Conservation (phyloP, 2,329 filamentous ascomycete species). For the Pyricularia grisea region DNA sequence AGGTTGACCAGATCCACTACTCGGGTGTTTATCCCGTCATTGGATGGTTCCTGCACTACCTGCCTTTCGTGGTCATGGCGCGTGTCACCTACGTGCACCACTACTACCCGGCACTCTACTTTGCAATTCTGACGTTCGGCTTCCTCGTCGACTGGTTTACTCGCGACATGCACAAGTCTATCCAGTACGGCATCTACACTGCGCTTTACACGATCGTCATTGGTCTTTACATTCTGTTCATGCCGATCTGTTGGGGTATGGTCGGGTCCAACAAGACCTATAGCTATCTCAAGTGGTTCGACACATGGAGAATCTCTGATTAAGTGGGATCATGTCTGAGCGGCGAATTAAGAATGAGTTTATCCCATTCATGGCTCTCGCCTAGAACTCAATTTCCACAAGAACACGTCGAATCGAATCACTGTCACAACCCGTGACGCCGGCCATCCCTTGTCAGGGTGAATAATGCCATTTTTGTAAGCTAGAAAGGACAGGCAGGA, state of each 20-base stretch:
- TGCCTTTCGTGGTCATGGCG: conserved; percentile 95
- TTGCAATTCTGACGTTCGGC: conserved; percentile 81
- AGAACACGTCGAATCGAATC: background rate
- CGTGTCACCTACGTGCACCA: conserved; percentile 99
- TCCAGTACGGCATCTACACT: conserved; percentile 63
- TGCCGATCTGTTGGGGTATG: conserved; percentile 96
- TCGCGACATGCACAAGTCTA: conserved; percentile 50
- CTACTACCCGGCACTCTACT: conserved; percentile 97
- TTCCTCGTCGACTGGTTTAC: conserved; percentile 84
- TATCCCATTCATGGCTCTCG: background rate
- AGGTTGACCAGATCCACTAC: conserved; percentile 94
- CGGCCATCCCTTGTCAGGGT: background rate
- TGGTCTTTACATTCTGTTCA: conserved; percentile 80
- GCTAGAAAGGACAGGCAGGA: background rate
- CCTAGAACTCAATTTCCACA: background rate
- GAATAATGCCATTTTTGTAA: background rate
- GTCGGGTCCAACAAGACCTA: conserved; percentile 75
- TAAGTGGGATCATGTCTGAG: conserved; percentile 17
- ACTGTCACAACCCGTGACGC: background rate
- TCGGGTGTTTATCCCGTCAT: conserved; percentile 82
- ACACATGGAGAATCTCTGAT: conserved; percentile 75
- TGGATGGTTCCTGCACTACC: conserved; percentile 93
- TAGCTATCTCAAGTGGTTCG: conserved; percentile 89
- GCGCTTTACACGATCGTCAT: conserved; percentile 66
- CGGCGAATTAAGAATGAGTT: background rate